These are phyloP conservation scores for Xylaria sp. DNA, from an alignment of 2,329 filamentous ascomycete species.

Conservation along the genomic window DNA sequence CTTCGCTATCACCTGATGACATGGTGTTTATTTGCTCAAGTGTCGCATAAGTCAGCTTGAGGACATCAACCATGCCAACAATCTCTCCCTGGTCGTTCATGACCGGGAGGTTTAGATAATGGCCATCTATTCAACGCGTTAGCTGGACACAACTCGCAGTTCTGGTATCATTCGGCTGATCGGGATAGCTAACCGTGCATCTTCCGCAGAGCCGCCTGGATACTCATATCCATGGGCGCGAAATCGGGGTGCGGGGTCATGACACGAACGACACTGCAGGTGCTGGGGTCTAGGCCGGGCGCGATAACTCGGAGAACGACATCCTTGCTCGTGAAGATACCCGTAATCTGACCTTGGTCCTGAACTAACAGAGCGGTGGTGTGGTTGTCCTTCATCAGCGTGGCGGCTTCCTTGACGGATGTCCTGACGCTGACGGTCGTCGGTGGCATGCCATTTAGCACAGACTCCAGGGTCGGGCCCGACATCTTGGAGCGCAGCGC, in stretches of 20 bases:
- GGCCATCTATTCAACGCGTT: conserved; percentile 69
- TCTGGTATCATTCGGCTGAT: conserved; percentile 11
- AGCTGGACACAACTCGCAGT: conserved; percentile 10
- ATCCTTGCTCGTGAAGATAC: conserved; percentile 99
- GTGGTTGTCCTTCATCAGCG: conserved; percentile 98
- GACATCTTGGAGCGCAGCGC: conserved; percentile 96
- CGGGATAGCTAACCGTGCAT: conserved; percentile 81
- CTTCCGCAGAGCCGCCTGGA: conserved; percentile 95
- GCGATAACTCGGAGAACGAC: conserved; percentile 97
- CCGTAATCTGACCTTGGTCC: conserved; percentile 95
- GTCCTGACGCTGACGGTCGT: conserved; percentile 95
- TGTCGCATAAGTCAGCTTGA: conserved; percentile 97
- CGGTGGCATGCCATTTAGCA: conserved; percentile 87
- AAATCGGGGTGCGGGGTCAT: conserved; percentile 99
- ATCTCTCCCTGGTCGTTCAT: conserved; percentile 98
- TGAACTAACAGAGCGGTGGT: conserved; percentile 96
- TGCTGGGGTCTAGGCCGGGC: conserved; percentile 88
- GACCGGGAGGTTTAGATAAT: conserved; percentile 96
- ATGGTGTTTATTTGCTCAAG: conserved; percentile 98
- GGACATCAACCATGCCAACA: conserved; percentile 98
- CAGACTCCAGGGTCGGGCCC: conserved; percentile 91
- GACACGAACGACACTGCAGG: conserved; percentile 95
- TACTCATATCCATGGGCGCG: conserved; percentile 98
- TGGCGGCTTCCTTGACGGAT: conserved; percentile 92
- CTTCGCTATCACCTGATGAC: conserved; percentile 84